phyloP scores from a whole-genome alignment of 176 grass and related monocot genomes.

The Hordeum vulgare region DNA sequence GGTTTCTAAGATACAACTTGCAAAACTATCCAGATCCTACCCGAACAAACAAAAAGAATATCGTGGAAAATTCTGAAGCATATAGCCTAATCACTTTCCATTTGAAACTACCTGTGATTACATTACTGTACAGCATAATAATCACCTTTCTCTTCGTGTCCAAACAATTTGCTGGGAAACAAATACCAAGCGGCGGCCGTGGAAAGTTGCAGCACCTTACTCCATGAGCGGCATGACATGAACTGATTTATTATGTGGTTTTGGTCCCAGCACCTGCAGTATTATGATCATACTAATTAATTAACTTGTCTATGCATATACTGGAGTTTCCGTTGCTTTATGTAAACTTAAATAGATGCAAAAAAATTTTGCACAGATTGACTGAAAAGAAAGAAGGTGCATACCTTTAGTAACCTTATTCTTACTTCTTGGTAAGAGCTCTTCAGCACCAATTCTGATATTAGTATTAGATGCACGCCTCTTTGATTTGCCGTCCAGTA shows the following conservation, averaged over 20 bases:
- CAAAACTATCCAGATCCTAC: neutral
- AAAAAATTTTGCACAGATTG: neutral
- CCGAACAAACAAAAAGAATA: neutral
- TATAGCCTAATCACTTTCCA: slow-evolving; percentile 25
- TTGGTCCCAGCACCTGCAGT: slow-evolving; percentile 23
- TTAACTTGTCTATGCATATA: neutral
- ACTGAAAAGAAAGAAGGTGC: neutral
- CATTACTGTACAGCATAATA: slow-evolving; percentile 20
- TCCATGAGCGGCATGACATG: neutral
- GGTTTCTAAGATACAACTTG: neutral
- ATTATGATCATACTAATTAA: slow-evolving; percentile 1
- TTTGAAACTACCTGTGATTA: neutral
- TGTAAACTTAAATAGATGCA: neutral
- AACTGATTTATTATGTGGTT: neutral
- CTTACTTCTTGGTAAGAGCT: slow-evolving; percentile 33
- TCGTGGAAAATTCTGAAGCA: neutral
- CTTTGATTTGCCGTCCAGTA: slow-evolving; percentile 40
- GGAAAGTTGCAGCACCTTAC: neutral
- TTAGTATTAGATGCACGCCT: slow-evolving; percentile 36
- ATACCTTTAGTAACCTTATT: slow-evolving; percentile 27
- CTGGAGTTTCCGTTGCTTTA: neutral
- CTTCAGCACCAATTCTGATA: slow-evolving; percentile 66
- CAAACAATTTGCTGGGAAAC: neutral
- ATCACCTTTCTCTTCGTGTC: slow-evolving; percentile 14
- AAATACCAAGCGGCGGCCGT: neutral